Conservation (phyloP, 2,329 filamentous ascomycete genomes). For the Ophiostoma populinum region DNA sequence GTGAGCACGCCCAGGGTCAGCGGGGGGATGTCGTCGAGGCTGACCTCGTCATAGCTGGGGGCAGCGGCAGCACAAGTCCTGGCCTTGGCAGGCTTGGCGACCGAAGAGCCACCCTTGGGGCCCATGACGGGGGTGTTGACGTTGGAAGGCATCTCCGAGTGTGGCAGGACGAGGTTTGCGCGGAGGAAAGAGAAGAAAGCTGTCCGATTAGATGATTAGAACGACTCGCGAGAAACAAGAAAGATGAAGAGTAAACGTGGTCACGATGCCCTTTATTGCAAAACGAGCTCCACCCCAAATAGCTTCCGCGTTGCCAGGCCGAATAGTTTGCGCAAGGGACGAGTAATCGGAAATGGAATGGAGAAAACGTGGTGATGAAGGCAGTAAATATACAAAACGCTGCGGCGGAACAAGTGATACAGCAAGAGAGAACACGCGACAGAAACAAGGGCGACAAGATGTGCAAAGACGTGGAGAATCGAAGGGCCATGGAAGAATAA, state of each 20-base stretch:
- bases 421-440: conserved; percentile 7
- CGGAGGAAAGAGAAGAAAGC: conserved; percentile 72
- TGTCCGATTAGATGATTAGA: conserved; percentile 24
- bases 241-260: background rate
- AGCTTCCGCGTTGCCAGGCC: conserved; percentile 1
- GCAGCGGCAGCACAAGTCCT: background rate
- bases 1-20: conserved; percentile 43
- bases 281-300: no score
- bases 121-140: conserved; percentile 47
- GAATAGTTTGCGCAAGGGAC: no score
- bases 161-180: conserved; percentile 57
- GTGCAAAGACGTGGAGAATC: conserved; percentile 1
- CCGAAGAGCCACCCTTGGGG: conserved; percentile 24
- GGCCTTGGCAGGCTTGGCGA: conserved; percentile 1
- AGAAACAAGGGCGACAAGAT: conserved; percentile 3
- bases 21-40: conserved; percentile 38
- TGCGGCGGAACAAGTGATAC: conserved; percentile 3
- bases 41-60: conserved; percentile 10
- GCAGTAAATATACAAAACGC: conserved; percentile 3
- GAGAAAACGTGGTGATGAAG: conserved; percentile 1
- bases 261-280: conserved; percentile 5
- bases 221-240: background rate
- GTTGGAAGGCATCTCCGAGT: conserved; percentile 42
- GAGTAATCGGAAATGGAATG: background rate
- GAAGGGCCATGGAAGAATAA: background rate